Evolutionary conservation across 2,329 filamentous ascomycete genomes (phyloP).

Genomic region (Huntiella omanensis): DNA sequence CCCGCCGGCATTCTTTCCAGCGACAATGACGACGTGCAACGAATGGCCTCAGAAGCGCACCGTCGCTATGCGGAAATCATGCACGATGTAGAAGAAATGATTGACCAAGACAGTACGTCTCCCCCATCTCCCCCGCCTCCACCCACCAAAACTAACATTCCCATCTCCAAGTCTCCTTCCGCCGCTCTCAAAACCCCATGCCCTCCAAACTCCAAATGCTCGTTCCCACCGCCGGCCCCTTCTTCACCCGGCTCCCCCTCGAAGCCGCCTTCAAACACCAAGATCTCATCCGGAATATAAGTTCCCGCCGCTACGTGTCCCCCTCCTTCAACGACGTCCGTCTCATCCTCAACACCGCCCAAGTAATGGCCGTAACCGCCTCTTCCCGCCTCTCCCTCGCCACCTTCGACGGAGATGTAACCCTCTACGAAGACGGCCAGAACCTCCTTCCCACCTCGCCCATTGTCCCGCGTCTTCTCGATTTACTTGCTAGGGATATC

Average conservation of each 20-base stretch:
- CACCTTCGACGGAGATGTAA: constrained; percentile 96
- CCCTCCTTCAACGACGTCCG: constrained; percentile 96
- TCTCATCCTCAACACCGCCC: constrained; percentile 82
- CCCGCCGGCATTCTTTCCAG: constrained; percentile 71
- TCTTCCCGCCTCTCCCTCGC: constrained; percentile 48
- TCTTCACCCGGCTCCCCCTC: constrained; percentile 76
- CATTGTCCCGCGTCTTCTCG: constrained; percentile 48
- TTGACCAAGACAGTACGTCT: constrained; percentile 67
- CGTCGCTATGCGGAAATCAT: constrained; percentile 89
- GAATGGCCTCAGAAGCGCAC: constrained; percentile 65
- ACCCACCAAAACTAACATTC: not conserved
- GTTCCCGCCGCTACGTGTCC: constrained; percentile 76
- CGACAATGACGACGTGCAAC: constrained; percentile 41
- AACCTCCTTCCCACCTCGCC: constrained; percentile 58
- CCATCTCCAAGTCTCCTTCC: constrained; percentile 42
- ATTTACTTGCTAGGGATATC: constrained; percentile 58
- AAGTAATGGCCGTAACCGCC: constrained; percentile 69
- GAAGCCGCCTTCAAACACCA: constrained; percentile 86
- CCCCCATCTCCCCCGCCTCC: constrained; percentile 4
- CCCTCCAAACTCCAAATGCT: constrained; percentile 85
- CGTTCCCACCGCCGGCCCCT: constrained; percentile 77
- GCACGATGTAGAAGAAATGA: constrained; percentile 76
- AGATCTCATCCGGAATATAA: constrained; percentile 71
- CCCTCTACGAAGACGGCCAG: constrained; percentile 79
- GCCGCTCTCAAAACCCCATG: constrained; percentile 41